phyloP scores from a whole-genome alignment of 176 grass and related monocot genomes.

The Oryza longistaminata region DNA sequence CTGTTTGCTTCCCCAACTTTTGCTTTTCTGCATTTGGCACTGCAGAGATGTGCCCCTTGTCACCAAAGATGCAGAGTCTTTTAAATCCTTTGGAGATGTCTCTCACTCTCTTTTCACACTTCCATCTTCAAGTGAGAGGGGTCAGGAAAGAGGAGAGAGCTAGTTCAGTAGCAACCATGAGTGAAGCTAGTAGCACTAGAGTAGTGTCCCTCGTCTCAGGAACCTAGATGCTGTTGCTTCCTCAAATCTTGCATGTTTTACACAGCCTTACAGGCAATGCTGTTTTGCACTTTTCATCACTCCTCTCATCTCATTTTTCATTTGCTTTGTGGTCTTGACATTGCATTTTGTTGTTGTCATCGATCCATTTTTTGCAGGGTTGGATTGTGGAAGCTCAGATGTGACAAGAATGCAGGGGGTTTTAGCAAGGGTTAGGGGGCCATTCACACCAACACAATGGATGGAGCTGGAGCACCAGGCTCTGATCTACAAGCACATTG shows the following conservation, averaged over 20 bases:
- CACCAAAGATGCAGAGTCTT: neutral
- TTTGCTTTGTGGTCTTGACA: neutral
- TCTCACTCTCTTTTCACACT: neutral
- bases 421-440: constrained; percentile 69
- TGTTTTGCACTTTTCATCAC: neutral
- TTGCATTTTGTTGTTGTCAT: neutral
- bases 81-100: neutral
- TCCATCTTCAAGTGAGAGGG: neutral
- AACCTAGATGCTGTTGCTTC: neutral
- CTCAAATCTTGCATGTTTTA: neutral
- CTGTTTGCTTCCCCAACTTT: neutral
- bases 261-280: neutral
- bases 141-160: neutral
- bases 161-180: neutral
- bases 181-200: neutral
- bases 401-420: constrained; percentile 52
- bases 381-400: neutral
- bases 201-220: neutral
- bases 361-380: neutral
- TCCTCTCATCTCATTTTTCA: neutral
- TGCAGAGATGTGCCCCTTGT: neutral
- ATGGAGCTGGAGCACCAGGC: constrained; percentile 95
- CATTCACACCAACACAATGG: constrained; percentile 93
- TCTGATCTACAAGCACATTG: constrained; percentile 71
- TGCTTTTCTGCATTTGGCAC: constrained; percentile 5